phyloP scores from a whole-genome alignment of 2,329 filamentous ascomycete species.

The Xylariomycetidae sp. region DNA sequence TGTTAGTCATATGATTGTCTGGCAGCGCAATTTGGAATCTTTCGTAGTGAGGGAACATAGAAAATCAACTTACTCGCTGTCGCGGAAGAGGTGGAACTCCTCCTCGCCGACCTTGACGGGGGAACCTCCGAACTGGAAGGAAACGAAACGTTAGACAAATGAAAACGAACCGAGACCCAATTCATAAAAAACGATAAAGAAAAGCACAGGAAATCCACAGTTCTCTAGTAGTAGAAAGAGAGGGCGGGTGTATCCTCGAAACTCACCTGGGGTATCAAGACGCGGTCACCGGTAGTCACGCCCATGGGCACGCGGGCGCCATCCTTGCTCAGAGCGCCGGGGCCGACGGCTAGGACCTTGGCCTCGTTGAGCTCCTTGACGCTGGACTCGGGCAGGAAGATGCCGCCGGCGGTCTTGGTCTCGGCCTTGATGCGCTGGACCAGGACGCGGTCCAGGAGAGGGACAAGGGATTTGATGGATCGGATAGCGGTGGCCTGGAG shows the following conservation, averaged over 20 bases:
- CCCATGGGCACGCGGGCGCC: slow-evolving; percentile 84
- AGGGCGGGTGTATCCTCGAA: slow-evolving; percentile 1
- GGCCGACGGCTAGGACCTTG: slow-evolving; percentile 91
- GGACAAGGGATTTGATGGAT: slow-evolving; percentile 90
- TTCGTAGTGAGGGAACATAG: slow-evolving; percentile 2
- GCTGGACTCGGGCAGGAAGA: slow-evolving; percentile 94
- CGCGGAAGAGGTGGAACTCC: slow-evolving; percentile 92
- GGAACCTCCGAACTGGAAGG: slow-evolving; percentile 76
- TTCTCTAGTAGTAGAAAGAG: slow-evolving; percentile 8
- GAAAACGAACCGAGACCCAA: neutral
- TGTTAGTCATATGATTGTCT: too few relatives aligned
- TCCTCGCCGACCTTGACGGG: slow-evolving; percentile 97
- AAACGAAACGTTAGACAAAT: neutral
- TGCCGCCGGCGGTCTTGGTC: slow-evolving; percentile 90
- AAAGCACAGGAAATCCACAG: neutral
- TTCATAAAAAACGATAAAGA: neutral
- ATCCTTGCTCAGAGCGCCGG: slow-evolving; percentile 80
- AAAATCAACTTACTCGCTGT: slow-evolving; percentile 90
- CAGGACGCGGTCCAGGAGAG: slow-evolving; percentile 95
- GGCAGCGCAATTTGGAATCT: neutral
- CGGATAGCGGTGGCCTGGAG: slow-evolving; percentile 70
- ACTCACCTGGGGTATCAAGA: slow-evolving; percentile 89
- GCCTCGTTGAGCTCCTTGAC: slow-evolving; percentile 99
- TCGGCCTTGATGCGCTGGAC: slow-evolving; percentile 98
- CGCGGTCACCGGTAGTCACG: slow-evolving; percentile 80